phyloP scores from a whole-genome alignment of 192 early-diverging fungal species.

The Coemansia sp. region DNA sequence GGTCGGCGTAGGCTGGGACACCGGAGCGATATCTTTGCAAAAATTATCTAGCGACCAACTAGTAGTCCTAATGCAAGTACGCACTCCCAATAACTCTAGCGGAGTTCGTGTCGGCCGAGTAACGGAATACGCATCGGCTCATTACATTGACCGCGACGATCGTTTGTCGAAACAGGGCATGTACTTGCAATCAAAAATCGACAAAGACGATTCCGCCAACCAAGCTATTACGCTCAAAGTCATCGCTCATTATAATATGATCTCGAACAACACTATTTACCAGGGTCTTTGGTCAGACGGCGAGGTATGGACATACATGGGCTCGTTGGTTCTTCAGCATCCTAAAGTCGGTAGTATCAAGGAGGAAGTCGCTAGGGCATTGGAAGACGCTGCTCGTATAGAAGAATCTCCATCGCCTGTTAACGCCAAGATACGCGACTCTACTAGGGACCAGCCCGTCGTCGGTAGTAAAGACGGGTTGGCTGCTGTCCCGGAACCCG shows the following conservation, averaged over 20 bases:
- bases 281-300: conserved; percentile 55
- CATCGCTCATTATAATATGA: conserved; percentile 54
- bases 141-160: conserved; percentile 31
- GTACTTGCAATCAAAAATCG: conserved; percentile 45
- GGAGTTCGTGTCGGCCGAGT: conserved; percentile 36
- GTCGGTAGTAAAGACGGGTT: neutral
- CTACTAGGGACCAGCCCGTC: neutral
- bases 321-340: conserved; percentile 51
- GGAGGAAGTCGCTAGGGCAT: conserved; percentile 40
- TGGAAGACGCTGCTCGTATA: conserved; percentile 34
- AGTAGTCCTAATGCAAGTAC: conserved; percentile 39
- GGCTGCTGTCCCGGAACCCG: neutral
- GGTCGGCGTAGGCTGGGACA: conserved; percentile 48
- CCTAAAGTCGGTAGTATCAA: conserved; percentile 42
- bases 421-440: neutral
- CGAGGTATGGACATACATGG: conserved; percentile 53
- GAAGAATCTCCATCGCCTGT: neutral
- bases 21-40: conserved; percentile 42
- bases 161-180: conserved; percentile 21
- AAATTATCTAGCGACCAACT: conserved; percentile 35
- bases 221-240: conserved; percentile 39
- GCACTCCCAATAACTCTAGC: conserved; percentile 27
- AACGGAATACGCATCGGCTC: conserved; percentile 45
- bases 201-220: conserved; percentile 20
- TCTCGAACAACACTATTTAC: conserved; percentile 54